Base-by-base conservation (phyloP, 257 asterid species). In the Solanum tarijense region DNA sequence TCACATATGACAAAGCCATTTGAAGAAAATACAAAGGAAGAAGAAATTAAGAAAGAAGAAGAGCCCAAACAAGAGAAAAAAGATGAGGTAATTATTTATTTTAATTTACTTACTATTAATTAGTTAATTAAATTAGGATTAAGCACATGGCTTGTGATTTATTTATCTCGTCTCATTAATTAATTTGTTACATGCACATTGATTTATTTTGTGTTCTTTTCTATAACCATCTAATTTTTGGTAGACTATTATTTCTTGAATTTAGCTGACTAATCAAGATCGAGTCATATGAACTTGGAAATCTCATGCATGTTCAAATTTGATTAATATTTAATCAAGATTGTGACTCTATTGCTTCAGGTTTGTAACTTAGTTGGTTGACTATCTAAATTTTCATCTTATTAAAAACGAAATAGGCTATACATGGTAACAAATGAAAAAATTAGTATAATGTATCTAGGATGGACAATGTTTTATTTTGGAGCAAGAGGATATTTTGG, bases 1-100 rank as follows among this genome's bases (percentile, higher is more conserved):
- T 96, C 99, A 18, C 98, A 95, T 29, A 72, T 94, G 25, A 94
- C 98, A 14, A 92, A 90, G 83, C 92, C 93, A 52, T 93, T 91
- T 0, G 73, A 87, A 12, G 89, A 88, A 32, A 86, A 87, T 27
- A 81, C 43, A 2, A 83, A 90, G 66, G 88, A 88, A 55, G 79
- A 72, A 32, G 79, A 72, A 16, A 71, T 71, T 16, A 71, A 32
- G 43, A 72, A 32, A 29, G 75, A 89, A 12, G 90, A 91, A 23
- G 83, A 86, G 3, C 90, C 93, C 29, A 88, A 90, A 66, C 88
- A 89, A 78, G 88, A 91, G 68, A 93, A 90, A 25, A 92, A 92
- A 89, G 90, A 87, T 43, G 93, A 92, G 96, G 94, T 93, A 90
- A 14, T 35, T 34, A 3, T 34, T 20, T 32, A 13, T 69, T 69